These are phyloP conservation scores for Aphanomyces invadans DNA, from an alignment of 352 stramenopile species.

Conservation along the genomic window DNA sequence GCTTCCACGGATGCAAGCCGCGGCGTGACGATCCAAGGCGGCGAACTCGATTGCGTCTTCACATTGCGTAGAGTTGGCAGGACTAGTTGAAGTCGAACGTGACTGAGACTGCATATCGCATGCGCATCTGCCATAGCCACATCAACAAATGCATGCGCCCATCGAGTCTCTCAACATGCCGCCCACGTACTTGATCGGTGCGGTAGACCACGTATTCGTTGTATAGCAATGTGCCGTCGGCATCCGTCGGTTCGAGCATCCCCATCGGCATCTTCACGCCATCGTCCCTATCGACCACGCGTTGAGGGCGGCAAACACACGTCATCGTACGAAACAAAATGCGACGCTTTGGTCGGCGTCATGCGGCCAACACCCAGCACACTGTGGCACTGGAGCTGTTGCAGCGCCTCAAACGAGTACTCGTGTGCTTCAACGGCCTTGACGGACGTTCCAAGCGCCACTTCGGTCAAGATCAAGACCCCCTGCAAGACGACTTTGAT, in stretches of 20 bases:
- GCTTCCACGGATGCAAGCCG: conserved; percentile 27
- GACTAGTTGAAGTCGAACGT: conserved; percentile 2
- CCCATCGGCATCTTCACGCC: conserved; percentile 50
- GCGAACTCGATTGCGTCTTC: too few species aligned
- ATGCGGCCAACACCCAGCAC: conserved; percentile 49
- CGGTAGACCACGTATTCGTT: conserved; percentile 75
- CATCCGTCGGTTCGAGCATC: conserved; percentile 43
- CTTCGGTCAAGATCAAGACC: conserved; percentile 56
- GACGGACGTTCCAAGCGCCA: conserved; percentile 46
- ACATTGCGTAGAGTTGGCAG: too few species aligned
- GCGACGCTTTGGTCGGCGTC: conserved; percentile 36
- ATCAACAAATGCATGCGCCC: too few species aligned
- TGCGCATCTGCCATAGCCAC: background rate
- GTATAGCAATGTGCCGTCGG: conserved; percentile 49
- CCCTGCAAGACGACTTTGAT: too few species aligned
- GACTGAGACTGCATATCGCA: conserved; percentile 8
- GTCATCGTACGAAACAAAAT: conserved; percentile 41
- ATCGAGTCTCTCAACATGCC: too few species aligned
- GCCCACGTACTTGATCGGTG: conserved; percentile 48
- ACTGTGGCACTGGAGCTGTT: conserved; percentile 38
- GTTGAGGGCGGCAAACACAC: too few species aligned
- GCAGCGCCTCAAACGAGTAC: conserved; percentile 40
- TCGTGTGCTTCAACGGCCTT: conserved; percentile 45
- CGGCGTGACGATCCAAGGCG: too few species aligned
- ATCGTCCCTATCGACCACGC: conserved; percentile 31